Evolutionary conservation across 352 stramenopile species (phyloP), one percentile per base, ranked within the genome.

Genomic region (Globisporangium cederbergense): DNA sequence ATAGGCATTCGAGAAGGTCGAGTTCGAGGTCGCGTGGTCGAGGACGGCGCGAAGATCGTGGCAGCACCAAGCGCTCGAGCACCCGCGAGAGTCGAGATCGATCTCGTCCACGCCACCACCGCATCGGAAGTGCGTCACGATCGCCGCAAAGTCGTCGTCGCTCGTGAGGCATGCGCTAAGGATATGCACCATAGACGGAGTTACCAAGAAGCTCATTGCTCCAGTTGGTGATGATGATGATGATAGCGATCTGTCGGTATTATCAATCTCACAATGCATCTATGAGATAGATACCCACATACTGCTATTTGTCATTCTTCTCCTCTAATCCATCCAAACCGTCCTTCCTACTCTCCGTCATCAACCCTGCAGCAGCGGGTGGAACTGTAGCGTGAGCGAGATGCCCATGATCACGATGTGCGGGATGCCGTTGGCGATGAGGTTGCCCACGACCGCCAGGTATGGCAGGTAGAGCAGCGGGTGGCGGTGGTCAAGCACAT

Each of bases 381-480:
- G 78, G 58, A 82, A 78, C 40, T 83, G 78, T 42, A 93, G 71
- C 58, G 71, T 77, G 20, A 86, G 73, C 14, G 80, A 78, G 42
- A 88, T 67, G 8, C 77, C 80, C 40, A 93, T 68, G 25, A 93
- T 61, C 43, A 93, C 28, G 30, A 91, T 76, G 66, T 93, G 84
- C 42, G 81, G 84, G 22, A 89, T 60, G 30, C 84, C 84, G 57
- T 93, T 93, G 9, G 75, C 82, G 6, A 91, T 68, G 45, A 90
- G 62, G 59, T 91, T 93, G 60, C 84, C 84, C 1, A 76, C 71
- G 13, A 91, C 67, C 0, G 76, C 62, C 28, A 95, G 70, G 67
- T 81, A 95, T 25, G 86, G 86, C 22, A 95, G 56, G 68, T 95
- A 95, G 36, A 91, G 52, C 36, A 74, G 43, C 20, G 86, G 79